Conservation (phyloP, 768 basidiomycete species). For the Termitomyces titanicus region DNA sequence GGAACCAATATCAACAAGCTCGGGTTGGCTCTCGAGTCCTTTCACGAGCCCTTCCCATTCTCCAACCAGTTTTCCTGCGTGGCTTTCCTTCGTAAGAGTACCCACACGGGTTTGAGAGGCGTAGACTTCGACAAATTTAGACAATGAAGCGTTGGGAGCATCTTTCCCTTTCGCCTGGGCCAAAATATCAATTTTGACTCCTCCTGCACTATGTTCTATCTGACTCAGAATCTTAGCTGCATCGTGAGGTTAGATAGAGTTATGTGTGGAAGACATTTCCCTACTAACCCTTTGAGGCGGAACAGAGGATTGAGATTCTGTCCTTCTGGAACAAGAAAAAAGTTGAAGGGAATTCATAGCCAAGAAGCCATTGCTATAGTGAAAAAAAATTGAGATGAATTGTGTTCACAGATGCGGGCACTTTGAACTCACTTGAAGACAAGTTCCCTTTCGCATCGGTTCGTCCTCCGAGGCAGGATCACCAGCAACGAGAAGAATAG, state of each 20-base stretch:
- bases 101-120: slow-evolving; percentile 65
- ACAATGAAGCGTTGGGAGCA: slow-evolving; percentile 65
- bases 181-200: slow-evolving; percentile 71
- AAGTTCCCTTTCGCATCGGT: slow-evolving; percentile 86
- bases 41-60: slow-evolving; percentile 78
- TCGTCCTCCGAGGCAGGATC: slow-evolving; percentile 85
- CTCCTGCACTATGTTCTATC: slow-evolving; percentile 52
- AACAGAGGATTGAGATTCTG: slow-evolving; percentile 77
- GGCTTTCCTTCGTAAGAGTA: slow-evolving; percentile 76
- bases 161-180: slow-evolving; percentile 82
- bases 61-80: slow-evolving; percentile 78
- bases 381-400: slow-evolving; percentile 17
- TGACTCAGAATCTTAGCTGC: slow-evolving; percentile 85
- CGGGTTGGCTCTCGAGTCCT: slow-evolving; percentile 56
- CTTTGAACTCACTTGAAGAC: slow-evolving; percentile 69
- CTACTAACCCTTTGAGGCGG: slow-evolving; percentile 76
- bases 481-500: slow-evolving; percentile 68
- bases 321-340: slow-evolving; percentile 79
- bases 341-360: slow-evolving; percentile 97
- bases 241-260: slow-evolving; percentile 7
- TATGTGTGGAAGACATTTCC: background rate
- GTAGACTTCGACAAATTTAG: slow-evolving; percentile 63
- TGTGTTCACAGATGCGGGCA: background rate
- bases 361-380: slow-evolving; percentile 88
- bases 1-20: slow-evolving; percentile 73